Conservation (phyloP, 805 yeast genomes). For the Saccharomycopsis amapae region DNA sequence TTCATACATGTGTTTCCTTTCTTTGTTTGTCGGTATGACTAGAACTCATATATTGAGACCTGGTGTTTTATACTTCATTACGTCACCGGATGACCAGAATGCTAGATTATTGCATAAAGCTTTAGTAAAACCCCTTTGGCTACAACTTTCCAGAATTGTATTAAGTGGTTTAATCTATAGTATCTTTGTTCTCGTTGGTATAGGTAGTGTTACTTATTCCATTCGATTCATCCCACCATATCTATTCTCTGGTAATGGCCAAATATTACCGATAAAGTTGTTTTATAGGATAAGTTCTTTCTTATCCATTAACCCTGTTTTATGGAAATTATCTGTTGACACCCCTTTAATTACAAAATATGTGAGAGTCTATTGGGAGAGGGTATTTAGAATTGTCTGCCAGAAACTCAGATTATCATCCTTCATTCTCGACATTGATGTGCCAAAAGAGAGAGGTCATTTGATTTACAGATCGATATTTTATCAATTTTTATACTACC, state of each 20-base stretch:
- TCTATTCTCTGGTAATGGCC: constrained; percentile 23
- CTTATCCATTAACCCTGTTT: constrained; percentile 10
- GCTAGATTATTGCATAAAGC: constrained; percentile 84
- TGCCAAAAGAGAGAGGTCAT: constrained; percentile 64
- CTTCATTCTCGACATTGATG: constrained; percentile 61
- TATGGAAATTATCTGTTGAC: constrained; percentile 5
- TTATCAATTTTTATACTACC: constrained; percentile 1
- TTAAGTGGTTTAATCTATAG: constrained; percentile 72
- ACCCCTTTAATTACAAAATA: constrained; percentile 28
- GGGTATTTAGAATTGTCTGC: constrained; percentile 49
- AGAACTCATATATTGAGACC: constrained; percentile 67
- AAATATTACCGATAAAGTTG: constrained; percentile 23
- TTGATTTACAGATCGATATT: constrained; percentile 46
- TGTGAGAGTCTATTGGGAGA: constrained; percentile 51
- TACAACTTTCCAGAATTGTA: constrained; percentile 67
- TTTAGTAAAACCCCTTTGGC: constrained; percentile 60
- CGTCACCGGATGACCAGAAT: constrained; percentile 93
- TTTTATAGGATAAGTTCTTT: constrained; percentile 7
- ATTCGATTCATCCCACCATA: constrained; percentile 34
- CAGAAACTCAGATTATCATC: constrained; percentile 65
- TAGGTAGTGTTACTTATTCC: constrained; percentile 57
- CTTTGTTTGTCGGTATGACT: constrained; percentile 78
- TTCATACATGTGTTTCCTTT: constrained; percentile 78
- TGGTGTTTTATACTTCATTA: constrained; percentile 85
- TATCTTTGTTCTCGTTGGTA: constrained; percentile 62